Conservation (phyloP, 306 rosid genomes). For the Gillenia trifoliata region DNA sequence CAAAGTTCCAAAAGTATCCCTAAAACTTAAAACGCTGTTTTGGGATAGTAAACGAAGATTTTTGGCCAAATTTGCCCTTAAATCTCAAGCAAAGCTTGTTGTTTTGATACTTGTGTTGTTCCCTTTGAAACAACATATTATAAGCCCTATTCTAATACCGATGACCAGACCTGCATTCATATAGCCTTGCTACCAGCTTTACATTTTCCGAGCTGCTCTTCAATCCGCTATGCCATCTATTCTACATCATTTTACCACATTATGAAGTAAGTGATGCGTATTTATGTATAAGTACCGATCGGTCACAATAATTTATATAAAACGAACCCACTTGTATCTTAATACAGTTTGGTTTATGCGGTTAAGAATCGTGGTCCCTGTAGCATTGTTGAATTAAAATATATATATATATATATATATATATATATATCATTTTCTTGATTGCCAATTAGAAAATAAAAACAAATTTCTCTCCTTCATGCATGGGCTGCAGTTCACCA, state of each 20-base stretch:
- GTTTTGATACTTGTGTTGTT: too few species aligned
- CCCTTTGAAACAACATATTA: too few species aligned
- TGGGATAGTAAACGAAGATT: too few species aligned
- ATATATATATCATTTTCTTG: background rate
- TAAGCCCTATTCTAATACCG: too few species aligned
- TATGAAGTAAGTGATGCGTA: background rate
- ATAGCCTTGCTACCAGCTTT: too few species aligned
- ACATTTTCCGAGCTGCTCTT: too few species aligned
- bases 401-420: too few species aligned
- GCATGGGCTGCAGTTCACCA: slow-evolving; percentile 77
- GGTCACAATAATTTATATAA: background rate
- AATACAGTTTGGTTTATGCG: background rate
- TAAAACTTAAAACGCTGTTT: too few species aligned
- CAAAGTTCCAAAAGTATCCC: too few species aligned
- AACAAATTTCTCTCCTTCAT: slow-evolving; percentile 47
- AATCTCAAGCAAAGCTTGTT: accelerated
- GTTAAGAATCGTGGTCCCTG: background rate
- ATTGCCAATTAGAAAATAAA: background rate
- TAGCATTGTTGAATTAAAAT: background rate
- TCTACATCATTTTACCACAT: background rate
- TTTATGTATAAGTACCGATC: background rate
- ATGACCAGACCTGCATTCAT: too few species aligned
- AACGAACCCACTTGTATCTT: background rate
- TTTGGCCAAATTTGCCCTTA: too few species aligned
- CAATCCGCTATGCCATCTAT: too few species aligned